Evolutionary conservation across 1,139 yeast genomes (phyloP).

Genomic region (Candida albicans): DNA sequence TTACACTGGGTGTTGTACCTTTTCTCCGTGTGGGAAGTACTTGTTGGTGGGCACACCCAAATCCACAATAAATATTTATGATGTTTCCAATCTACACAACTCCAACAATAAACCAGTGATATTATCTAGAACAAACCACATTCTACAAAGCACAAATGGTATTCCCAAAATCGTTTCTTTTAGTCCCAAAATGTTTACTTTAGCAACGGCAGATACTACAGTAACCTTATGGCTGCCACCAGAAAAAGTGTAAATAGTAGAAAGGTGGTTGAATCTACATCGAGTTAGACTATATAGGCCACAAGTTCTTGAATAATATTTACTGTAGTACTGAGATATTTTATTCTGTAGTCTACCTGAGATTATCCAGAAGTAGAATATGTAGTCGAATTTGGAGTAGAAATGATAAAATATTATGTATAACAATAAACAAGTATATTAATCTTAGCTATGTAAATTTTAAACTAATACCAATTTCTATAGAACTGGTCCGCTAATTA

Average conservation of each 20-base stretch:
- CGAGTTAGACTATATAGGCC: no score
- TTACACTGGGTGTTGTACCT: conserved; percentile 60
- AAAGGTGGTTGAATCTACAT: background rate
- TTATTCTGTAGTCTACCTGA: no score
- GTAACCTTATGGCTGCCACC: conserved; percentile 44
- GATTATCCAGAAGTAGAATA: no score
- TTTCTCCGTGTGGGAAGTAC: conserved; percentile 80
- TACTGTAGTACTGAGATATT: no score
- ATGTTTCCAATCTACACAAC: conserved; percentile 42
- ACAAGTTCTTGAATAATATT: no score
- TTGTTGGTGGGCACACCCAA: conserved; percentile 66
- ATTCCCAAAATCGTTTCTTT: conserved; percentile 66
- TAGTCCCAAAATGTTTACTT: conserved; percentile 73
- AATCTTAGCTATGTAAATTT: no score
- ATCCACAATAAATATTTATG: conserved; percentile 62
- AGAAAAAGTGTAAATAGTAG: conserved; percentile 2
- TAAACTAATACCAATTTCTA: no score
- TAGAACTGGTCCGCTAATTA: no score
- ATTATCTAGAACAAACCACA: conserved; percentile 15
- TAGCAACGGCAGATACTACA: conserved; percentile 77
- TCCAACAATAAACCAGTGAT: conserved; percentile 16
- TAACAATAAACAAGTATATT: no score
- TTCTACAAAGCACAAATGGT: conserved; percentile 28
- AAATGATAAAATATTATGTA: no score
- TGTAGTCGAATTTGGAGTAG: no score